Evolutionary conservation across 352 stramenopile genomes (phyloP).

Genomic region (Globisporangium abappressorium): DNA sequence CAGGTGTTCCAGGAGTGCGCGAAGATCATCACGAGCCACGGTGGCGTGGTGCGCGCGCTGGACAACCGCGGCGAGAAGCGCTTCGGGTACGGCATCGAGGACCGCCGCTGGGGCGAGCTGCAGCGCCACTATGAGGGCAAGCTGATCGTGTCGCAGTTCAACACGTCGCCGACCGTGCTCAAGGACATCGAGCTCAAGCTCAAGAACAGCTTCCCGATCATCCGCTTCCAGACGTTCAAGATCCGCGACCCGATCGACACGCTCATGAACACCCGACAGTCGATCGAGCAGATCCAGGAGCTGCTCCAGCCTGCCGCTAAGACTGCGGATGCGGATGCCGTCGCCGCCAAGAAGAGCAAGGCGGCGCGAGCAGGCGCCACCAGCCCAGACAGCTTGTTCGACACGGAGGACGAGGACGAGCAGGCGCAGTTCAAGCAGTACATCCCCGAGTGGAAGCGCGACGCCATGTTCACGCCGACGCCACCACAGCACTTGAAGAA

Average conservation of each 20-base stretch:
- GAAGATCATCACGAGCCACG: slow-evolving; percentile 56
- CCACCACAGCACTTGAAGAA: slow-evolving; percentile 58
- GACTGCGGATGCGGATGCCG: slow-evolving; percentile 22
- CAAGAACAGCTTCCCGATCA: slow-evolving; percentile 82
- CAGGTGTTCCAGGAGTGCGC: slow-evolving; percentile 83
- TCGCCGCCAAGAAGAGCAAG: slow-evolving; percentile 25
- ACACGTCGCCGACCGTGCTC: slow-evolving; percentile 65
- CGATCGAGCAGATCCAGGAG: slow-evolving; percentile 55
- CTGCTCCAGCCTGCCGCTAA: slow-evolving; percentile 45
- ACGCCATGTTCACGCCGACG: slow-evolving; percentile 64
- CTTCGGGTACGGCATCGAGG: slow-evolving; percentile 79
- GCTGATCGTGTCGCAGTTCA: slow-evolving; percentile 85
- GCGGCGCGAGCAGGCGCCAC: slow-evolving; percentile 33
- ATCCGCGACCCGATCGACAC: slow-evolving; percentile 76
- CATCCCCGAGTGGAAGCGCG: slow-evolving; percentile 82
- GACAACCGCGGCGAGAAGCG: slow-evolving; percentile 84
- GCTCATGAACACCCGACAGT: slow-evolving; percentile 80
- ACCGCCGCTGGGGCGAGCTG: slow-evolving; percentile 82
- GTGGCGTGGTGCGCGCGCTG: slow-evolving; percentile 71
- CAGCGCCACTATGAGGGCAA: slow-evolving; percentile 86
- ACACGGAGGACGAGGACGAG: slow-evolving; percentile 61
- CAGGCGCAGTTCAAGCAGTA: slow-evolving; percentile 73
- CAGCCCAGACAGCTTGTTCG: slow-evolving; percentile 51
- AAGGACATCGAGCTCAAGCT: slow-evolving; percentile 77
- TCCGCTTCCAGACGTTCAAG: slow-evolving; percentile 88